Percentiles rank a stretch among this genome's conserved stretches.
phyloP scores from a whole-genome alignment of 371 early-diverging fungal species.

The Mucor lusitanicus region DNA sequence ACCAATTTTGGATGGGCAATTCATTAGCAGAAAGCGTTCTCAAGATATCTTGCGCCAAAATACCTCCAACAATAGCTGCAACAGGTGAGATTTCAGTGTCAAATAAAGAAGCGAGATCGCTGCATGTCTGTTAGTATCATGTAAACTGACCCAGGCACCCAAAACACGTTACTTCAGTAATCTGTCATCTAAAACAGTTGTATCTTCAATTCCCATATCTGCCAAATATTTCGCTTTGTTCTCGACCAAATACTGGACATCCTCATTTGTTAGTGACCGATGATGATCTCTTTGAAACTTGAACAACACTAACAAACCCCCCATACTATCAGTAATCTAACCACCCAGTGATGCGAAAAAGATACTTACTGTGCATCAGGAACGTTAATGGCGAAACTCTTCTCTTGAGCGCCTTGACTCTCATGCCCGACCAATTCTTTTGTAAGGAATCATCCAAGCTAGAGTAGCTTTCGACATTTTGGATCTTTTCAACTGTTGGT shows the following conservation, averaged over 20 bases:
- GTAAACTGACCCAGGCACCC: background rate
- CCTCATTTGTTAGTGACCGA: constrained; percentile 23
- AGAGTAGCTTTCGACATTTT: constrained; percentile 41
- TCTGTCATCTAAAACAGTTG: constrained; percentile 42
- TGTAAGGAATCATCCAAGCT: constrained; percentile 43
- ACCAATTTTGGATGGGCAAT: constrained; percentile 81
- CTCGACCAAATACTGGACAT: constrained; percentile 19
- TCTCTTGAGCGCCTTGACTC: constrained; percentile 37
- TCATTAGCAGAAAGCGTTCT: constrained; percentile 82
- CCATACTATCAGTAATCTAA: background rate
- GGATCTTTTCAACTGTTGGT: constrained; percentile 38
- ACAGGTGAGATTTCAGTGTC: constrained; percentile 74
- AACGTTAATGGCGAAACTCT: constrained; percentile 53
- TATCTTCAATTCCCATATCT: constrained; percentile 40
- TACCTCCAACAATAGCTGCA: constrained; percentile 86
- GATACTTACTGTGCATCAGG: constrained; percentile 52
- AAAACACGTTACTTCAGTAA: constrained; percentile 45
- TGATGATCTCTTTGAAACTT: constrained; percentile 35
- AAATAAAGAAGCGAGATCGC: constrained; percentile 38
- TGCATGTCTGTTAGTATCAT: constrained; percentile 12
- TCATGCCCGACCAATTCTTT: constrained; percentile 34
- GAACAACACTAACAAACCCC: constrained; percentile 30
- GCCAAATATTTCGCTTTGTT: constrained; percentile 22
- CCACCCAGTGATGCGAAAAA: background rate
- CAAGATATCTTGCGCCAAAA: constrained; percentile 87